Evolutionary conservation across 345 rosid species (phyloP).

Genomic region (Crucihimalaya himalaica): DNA sequence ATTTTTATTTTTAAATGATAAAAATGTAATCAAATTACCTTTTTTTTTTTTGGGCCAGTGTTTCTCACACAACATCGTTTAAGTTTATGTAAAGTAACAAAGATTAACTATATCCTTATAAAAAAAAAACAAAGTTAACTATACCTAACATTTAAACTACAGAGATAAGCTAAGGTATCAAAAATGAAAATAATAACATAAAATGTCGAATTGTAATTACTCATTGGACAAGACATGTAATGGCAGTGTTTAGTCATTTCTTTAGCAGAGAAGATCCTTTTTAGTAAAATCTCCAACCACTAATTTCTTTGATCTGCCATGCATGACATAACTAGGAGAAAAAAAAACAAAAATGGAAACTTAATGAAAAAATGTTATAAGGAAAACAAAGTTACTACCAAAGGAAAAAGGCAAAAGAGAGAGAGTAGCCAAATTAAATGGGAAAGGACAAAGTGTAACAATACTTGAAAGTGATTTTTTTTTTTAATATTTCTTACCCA

Average conservation of each 20-base stretch:
- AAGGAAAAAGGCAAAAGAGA: conserved; percentile 31
- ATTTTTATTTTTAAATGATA: too few species aligned
- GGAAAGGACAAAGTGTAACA: conserved; percentile 43
- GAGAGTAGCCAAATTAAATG: conserved; percentile 40
- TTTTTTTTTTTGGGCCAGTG: too few species aligned
- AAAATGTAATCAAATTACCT: too few species aligned
- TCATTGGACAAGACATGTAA: conserved; percentile 4
- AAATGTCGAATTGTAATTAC: background rate
- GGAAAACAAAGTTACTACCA: conserved; percentile 27
- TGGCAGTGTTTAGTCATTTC: conserved; percentile 28
- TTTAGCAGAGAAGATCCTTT: conserved; percentile 7
- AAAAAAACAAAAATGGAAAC: conserved; percentile 27
- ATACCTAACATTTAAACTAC: background rate
- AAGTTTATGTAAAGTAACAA: background rate
- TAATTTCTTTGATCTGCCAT: conserved; percentile 30
- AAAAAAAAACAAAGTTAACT: too few species aligned
- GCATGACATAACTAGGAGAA: conserved; percentile 31
- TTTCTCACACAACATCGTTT: too few species aligned
- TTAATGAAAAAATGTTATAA: conserved; percentile 6
- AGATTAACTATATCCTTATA: too few species aligned
- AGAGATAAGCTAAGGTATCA: background rate
- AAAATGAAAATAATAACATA: background rate
- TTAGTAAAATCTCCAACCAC: conserved; percentile 9
- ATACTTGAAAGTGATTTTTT: conserved; percentile 33
- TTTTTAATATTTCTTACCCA: conserved; percentile 33